Evolutionary conservation across 441 rosid species (phyloP).

Genomic region (Populus trichocarpa): DNA sequence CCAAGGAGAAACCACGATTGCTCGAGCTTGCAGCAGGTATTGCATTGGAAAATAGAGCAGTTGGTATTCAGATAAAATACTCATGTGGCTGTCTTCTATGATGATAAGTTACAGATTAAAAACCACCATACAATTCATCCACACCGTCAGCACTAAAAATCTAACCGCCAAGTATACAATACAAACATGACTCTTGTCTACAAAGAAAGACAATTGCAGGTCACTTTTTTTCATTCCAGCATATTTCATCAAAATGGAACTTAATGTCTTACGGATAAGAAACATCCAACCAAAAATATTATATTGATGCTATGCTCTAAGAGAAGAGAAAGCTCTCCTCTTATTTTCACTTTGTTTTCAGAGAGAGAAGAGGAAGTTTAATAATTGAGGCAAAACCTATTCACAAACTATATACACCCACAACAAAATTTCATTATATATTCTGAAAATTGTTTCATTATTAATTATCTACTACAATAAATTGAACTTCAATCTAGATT

Average conservation of each 20-base stretch:
- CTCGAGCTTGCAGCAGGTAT: neutral
- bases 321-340: neutral
- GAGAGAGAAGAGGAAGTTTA: neutral
- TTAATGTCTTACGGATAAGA: neutral
- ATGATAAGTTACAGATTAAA: neutral
- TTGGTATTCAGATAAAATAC: neutral
- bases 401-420: neutral
- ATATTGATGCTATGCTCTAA: neutral
- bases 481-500: neutral
- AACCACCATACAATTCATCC: neutral
- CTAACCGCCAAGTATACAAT: neutral
- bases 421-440: neutral
- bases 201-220: neutral
- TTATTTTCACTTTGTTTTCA: neutral
- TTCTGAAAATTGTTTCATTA: neutral
- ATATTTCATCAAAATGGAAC: neutral
- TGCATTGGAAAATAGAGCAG: neutral
- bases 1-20: neutral
- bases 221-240: neutral
- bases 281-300: neutral
- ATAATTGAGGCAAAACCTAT: neutral
- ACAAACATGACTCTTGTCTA: neutral
- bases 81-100: neutral
- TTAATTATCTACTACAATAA: neutral
- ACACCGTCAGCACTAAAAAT: neutral